Base-by-base conservation (phyloP, 75 land plant species). In the Selaginella tamariscina region DNA sequence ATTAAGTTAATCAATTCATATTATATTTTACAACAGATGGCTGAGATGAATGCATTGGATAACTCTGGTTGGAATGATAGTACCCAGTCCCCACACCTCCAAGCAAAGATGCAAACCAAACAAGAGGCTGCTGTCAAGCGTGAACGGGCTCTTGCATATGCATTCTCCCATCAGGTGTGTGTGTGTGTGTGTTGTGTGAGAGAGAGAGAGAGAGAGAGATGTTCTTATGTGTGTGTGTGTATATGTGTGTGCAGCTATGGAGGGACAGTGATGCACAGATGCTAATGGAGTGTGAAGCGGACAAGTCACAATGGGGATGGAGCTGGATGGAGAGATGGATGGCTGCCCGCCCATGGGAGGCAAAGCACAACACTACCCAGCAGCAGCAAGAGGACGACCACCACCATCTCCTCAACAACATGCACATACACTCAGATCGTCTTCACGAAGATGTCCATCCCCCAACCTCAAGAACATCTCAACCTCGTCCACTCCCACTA, bases 281-380 rank as follows among this genome's bases (percentile, higher is more conserved):
- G 29, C 80, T 86, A 67, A 84, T 82, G 70, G 94, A 84, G 15
- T 83, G 80, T 21, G 69, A 91, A 66, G 83, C 97, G 27, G 75
- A 80, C 74, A 91, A 88, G 66, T 94, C 94, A 24, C 84, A 80
- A 32, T 93, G 96, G 91, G 98, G 98, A 24, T 93, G 98, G 98
- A 93, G 86, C 75, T 93, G 98, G 98, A 65, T 93, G 68, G 98
- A 93, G 69, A 77, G 96, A 22, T 93, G 98, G 98, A 93, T 93
- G 96, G 91, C 96, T 26, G 91, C 91, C 2, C 70, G 85, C 33
- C 90, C 94, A 57, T 86, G 94, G 90, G 94, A 89, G 68, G 68
- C 67, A 66, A 39, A 39, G 49, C 15, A n/a, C 49, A 39, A 15
- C 15, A 5, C 49, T 39, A n/a, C n/a, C n/a, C n/a, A n/a, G n/a